Evolutionary conservation across 2,329 filamentous ascomycete genomes (phyloP), one percentile per base, ranked within the genome.

Genomic region (Alternaria ethzedia): DNA sequence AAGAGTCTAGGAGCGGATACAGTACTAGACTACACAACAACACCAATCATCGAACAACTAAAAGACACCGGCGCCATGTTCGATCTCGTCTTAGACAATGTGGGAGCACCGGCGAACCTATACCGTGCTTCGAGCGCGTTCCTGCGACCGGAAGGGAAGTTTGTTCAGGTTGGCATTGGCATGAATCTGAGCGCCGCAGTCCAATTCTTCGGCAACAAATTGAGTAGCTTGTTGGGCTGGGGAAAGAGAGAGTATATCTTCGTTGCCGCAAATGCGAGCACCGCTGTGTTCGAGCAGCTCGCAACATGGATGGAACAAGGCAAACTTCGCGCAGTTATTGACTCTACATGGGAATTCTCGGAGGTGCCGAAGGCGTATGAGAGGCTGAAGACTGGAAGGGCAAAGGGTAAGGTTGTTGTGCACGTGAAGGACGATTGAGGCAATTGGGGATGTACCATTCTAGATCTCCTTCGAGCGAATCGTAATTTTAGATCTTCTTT

Each of bases 1-100:
- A 82, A 82, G 57, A 73, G 75, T 1, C 76, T 90, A 1, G 88
- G 89, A 1, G 88, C 88, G 15, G 87, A 90, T 69, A 84, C 86
- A 57, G 83, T 89, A 13, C 80, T 89, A 47, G 86, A 90, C 68
- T 90, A 90, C 69, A 83, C 81, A 10, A 74, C 75, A 0, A 71
- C 79, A 43, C 76, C 87, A 67, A 76, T 89, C 8, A 70, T 83
- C 5, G 78, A 79, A 30, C 74, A 71, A 6, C 72, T 89, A 15
- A 83, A 81, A 65, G 73, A 78, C 1, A 80, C 80, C 26, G 84
- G 83, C 0, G 75, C 75, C 12, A 77, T 83, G 4, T 89, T 83
- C 75, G 79, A 84, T 54, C 78, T 86, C 26, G 79, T 86, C 0
- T 77, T 90, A 13, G 88, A 90, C 75, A 86, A 86, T 68, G 84